phyloP scores from a whole-genome alignment of 139 green algal species.

The Desmodesmus armatus region DNA sequence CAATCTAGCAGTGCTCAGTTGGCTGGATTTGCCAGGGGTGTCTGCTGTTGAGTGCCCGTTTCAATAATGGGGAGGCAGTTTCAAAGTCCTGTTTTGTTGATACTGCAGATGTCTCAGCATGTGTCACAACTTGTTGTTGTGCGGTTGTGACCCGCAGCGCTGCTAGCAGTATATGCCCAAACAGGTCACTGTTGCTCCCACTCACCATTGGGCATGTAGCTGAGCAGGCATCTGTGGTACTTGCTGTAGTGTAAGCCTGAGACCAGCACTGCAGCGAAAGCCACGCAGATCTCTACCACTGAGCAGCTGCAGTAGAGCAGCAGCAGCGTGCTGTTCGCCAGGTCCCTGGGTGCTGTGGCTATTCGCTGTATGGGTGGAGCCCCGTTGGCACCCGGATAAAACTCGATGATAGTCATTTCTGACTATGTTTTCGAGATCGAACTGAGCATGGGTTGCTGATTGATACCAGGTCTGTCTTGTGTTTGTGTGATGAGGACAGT shows the following conservation, averaged over 20 bases:
- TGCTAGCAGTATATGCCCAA: neutral
- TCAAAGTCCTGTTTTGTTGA: no score
- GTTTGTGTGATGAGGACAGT: no score
- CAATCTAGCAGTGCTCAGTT: no score
- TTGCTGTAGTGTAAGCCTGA: neutral
- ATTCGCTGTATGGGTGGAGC: neutral
- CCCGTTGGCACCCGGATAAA: neutral
- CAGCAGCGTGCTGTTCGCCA: constrained; percentile 20
- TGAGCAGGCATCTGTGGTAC: neutral
- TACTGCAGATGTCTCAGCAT: no score
- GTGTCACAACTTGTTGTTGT: no score
- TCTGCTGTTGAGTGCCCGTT: no score
- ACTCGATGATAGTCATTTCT: constrained; percentile 38
- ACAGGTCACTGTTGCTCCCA: neutral
- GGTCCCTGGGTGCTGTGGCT: constrained; percentile 10
- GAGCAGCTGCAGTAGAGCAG: constrained; percentile 8
- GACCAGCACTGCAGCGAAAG: neutral
- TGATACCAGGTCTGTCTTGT: no score
- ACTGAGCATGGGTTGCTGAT: no score
- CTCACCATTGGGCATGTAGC: neutral
- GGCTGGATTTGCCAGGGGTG: no score
- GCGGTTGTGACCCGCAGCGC: neutral
- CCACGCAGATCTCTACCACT: neutral
- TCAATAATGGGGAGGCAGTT: no score
- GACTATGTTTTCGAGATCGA: no score